phyloP scores from a whole-genome alignment of 768 basidiomycete genomes.

The Paxillus involutus region DNA sequence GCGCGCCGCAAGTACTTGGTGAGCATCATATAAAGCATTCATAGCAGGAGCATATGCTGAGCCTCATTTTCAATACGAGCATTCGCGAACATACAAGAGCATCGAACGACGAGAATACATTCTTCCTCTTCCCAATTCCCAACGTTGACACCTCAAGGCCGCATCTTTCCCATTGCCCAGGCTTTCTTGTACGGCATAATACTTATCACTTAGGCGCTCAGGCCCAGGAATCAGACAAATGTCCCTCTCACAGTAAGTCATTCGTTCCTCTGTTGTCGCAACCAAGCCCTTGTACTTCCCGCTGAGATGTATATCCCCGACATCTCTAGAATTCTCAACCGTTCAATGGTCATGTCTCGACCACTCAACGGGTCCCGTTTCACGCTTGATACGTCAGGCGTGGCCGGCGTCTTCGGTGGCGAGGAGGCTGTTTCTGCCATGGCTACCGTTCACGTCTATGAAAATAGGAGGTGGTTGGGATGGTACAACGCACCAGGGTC shows the following conservation, averaged over 20 bases:
- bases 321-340: constrained; percentile 12
- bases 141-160: too few species aligned
- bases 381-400: constrained; percentile 31
- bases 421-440: constrained; percentile 40
- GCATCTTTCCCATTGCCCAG: too few species aligned
- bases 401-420: constrained; percentile 38
- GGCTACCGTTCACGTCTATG: constrained; percentile 36
- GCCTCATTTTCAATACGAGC: too few species aligned
- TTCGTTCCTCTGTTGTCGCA: neutral
- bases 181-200: too few species aligned
- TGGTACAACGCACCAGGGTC: constrained; percentile 41
- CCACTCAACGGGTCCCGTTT: constrained; percentile 21
- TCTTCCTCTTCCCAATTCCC: too few species aligned
- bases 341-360: constrained; percentile 11
- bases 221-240: too few species aligned
- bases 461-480: constrained; percentile 33
- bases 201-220: too few species aligned
- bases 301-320: constrained; percentile 24
- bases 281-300: neutral
- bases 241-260: neutral
- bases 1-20: too few species aligned
- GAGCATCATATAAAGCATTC: too few species aligned
- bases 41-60: too few species aligned
- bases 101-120: too few species aligned
- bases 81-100: too few species aligned